Evolutionary conservation across 257 asterid species (phyloP).

Genomic region (Jasminum sambac): DNA sequence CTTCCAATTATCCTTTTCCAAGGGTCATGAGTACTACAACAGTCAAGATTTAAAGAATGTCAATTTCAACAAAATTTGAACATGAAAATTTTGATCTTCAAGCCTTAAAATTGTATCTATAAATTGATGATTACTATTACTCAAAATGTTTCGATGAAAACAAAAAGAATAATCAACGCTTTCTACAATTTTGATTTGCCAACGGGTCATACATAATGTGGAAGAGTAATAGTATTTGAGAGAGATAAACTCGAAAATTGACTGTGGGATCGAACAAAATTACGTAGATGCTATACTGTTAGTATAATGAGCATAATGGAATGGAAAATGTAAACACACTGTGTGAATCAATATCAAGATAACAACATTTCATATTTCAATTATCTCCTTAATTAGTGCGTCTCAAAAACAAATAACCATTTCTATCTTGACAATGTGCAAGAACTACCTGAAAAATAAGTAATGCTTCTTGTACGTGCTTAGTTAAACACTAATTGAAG

Average conservation of each 20-base stretch:
- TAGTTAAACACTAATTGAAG: no score
- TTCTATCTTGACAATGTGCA: not conserved
- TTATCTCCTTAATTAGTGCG: not conserved
- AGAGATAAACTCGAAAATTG: not conserved
- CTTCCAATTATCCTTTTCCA: not conserved
- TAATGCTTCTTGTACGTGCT: no score
- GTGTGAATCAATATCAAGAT: not conserved
- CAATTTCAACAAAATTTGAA: not conserved
- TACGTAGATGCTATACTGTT: not conserved
- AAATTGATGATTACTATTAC: not conserved
- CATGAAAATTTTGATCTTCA: not conserved
- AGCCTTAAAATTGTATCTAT: not conserved
- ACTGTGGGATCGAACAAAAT: no score
- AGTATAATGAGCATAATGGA: not conserved
- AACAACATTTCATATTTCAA: not conserved
- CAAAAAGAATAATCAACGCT: not conserved
- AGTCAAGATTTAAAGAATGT: not conserved
- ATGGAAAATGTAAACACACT: slow-evolving; percentile 2
- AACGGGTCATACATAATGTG: no score
- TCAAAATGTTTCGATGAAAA: not conserved
- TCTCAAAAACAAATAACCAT: not conserved
- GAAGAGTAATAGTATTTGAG: not conserved
- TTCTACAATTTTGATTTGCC: not conserved
- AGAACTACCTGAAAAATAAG: no score
- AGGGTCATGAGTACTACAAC: not conserved